Base-by-base conservation (phyloP, 805 yeast genomes). In the Tetrapisispora phaffii region DNA sequence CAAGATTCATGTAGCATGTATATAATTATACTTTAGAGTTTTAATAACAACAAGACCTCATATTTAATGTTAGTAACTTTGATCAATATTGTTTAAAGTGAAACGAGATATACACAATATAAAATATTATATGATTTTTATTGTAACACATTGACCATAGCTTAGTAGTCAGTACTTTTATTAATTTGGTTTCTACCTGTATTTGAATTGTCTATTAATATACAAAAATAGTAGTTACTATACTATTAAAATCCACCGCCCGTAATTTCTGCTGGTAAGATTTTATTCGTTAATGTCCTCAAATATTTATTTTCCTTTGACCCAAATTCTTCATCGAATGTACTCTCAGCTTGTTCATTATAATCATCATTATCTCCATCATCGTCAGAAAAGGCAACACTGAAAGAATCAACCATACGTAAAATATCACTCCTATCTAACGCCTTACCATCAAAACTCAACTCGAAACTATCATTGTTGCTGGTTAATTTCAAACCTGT, bases 391-490 rank as follows among this genome's bases (percentile, higher is more conserved):
- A 60, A 50, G 1, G 65, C 60, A 2, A 65, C 59, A 41, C 63
- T 60, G 39, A 63, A 64, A 4, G 68, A 62, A 45, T 70, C 73
- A 4, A 69, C 71, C 52, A 70, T 56, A 38, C 67, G 62, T 34
- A 68, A 67, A 13, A 68, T 51, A 52, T 70, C 74, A 46, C 66
- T 66, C 44, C 62, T 63, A 52, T 69, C 70, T 62, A 70, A 57
- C 2, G 73, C 74, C 47, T 70, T 70, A 9, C 74, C 74, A 50
- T 70, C 74, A 47, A 70, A 70, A 54, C 72, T 68, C 42, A 70
- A 47, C 21, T 70, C 74, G 57, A 68, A 65, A 42, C 59, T 57
- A 29, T 61, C 63, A 37, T 60, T 56, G 21, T 34, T 42, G 10
- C 17, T 47, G 39, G 31, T 39, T 5, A 38, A 31, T 28, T 38